Base-by-base conservation (phyloP, 2,329 filamentous ascomycete species). In the Colletotrichum salicis region DNA sequence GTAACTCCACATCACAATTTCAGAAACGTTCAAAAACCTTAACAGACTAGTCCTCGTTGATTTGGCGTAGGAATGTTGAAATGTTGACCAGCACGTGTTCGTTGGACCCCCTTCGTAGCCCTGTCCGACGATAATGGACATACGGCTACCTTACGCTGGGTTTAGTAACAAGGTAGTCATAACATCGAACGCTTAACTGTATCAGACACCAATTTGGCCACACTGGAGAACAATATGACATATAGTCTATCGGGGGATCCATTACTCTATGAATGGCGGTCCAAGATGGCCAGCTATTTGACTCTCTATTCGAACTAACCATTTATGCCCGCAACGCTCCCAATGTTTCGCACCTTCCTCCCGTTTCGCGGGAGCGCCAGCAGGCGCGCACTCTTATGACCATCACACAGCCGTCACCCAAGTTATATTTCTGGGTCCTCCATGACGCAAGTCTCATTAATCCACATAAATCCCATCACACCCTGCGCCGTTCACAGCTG, bases 401-500 rank as follows among this genome's bases (percentile, higher is more conserved):
- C 37, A 64, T 62, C 66, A 72, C 67, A 52, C 24, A 56, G 70
- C 61, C 65, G 29, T 64, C 65, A 60, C 65, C 19, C 41, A n/a
- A 48, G 41, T 41, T 15, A 41, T 41, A 13, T n/a, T 58, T 27
- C 33, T 64, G 55, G 52, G 37, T 22, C 31, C 58, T 54, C 33
- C 29, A 29, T n/a, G 64, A 24, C 33, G 31, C 27, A 52, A 61
- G 29, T 48, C 24, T 61, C 27, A 55, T 67, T 62, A 62, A 12
- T 29, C 29, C 7, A 15, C 31, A 10, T 22, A 8, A 22, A 48
- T 31, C 12, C 8, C n/a, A 64, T 33, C 45, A 45, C 52, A 22
- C 29, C 19, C 31, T 7, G 19, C 13, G 13, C 45, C 48, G 55
- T 48, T 71, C 56, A 59, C 64, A 85, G 67, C 59, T 85, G 71